Evolutionary conservation across 345 rosid species (phyloP), one percentile per base, ranked within the genome.

Genomic region (Gossypioides kirkii): DNA sequence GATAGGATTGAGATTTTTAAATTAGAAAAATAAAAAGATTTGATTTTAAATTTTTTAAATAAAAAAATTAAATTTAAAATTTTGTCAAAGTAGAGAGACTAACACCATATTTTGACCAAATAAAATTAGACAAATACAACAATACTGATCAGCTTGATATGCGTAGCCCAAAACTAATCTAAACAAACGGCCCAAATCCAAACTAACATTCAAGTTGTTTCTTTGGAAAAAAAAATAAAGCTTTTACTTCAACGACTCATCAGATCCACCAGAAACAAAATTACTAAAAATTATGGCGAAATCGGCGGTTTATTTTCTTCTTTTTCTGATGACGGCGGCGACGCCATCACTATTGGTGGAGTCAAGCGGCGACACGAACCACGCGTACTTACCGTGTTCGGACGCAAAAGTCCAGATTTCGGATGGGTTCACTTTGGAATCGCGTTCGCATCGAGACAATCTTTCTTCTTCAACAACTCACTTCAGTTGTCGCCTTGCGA

Each of bases 401-500:
- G 99, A 95, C 81, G 73, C 97, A 10, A 89, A 73, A 20, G 88
- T 95, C 7, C 85, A 87, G 76, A 22, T 78, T 18, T 83, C 87
- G 12, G 99, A 95, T 52, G 98, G 97, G 26, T 92, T 92, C 89
- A 87, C 90, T 13, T 95, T 78, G 91, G 88, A 28, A 82, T 92
- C 60, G 96, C 88, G 18, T 91, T 95, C 80, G 89, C 98, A 2
- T 61, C 89, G 5, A 82, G 82, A 66, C 73, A 50, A 1, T 80
- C 91, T 1, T 92, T 92, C 88, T 59, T 75, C 72, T 42, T 41
- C 78, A 91, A 87, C 74, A 64, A 8, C 65, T 75, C 74, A 74
- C 81, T 61, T 8, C 89, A 91, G 84, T 79, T 87, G 70, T 92
- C 98, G 53, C 99, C 99, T 23, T 95, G 98, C 81, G 99, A 95